phyloP scores from a whole-genome alignment of 2,329 filamentous ascomycete genomes.

The Cladophialophora psammophila region DNA sequence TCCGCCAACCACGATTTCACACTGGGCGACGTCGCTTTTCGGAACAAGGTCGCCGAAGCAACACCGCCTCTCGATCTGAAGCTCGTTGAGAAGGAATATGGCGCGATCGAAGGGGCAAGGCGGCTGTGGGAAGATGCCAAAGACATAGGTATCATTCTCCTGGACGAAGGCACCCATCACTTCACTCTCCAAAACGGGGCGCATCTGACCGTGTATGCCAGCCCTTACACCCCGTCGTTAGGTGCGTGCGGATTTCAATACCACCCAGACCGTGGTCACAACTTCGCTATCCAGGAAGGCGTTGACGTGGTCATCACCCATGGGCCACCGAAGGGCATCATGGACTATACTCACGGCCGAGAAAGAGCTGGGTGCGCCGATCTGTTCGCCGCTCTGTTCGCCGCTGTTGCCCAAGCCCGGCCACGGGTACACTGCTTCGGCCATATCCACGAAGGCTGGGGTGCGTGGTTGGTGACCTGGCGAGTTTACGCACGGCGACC shows the following conservation, averaged over 20 bases:
- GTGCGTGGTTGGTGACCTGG: conserved; percentile 63
- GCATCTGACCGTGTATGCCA: conserved; percentile 59
- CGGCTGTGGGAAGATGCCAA: conserved; percentile 50
- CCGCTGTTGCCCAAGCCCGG: conserved; percentile 43
- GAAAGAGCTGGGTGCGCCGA: conserved; percentile 45
- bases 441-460: conserved; percentile 60
- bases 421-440: conserved; percentile 52
- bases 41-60: conserved; percentile 45
- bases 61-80: conserved; percentile 41
- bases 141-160: conserved; percentile 53
- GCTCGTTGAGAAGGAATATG: conserved; percentile 49
- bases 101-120: conserved; percentile 48
- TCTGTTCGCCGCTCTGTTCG: conserved; percentile 47
- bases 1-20: conserved; percentile 63
- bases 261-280: conserved; percentile 47
- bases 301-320: conserved; percentile 63
- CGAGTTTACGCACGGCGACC: conserved; percentile 43
- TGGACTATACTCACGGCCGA: conserved; percentile 53
- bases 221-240: conserved; percentile 59
- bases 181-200: conserved; percentile 62
- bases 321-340: conserved; percentile 61
- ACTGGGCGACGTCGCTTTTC: conserved; percentile 49
- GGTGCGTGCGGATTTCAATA: conserved; percentile 63
- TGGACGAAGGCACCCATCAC: conserved; percentile 60
- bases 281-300: conserved; percentile 43